Conservation (phyloP, 2,329 filamentous ascomycete genomes). For the Myriosclerotinia curreyana region DNA sequence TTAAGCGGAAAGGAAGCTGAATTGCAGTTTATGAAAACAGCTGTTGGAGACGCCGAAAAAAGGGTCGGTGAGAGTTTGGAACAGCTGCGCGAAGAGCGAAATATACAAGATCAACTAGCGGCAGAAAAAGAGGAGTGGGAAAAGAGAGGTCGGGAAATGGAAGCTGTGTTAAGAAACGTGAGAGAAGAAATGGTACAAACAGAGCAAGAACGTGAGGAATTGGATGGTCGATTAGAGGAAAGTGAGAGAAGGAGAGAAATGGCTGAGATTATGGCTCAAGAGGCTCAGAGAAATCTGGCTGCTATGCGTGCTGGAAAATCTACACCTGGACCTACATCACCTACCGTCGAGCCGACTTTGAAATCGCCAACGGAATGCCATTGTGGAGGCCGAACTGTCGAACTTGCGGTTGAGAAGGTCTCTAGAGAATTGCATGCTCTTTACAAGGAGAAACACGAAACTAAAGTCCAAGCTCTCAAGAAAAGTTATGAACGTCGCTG, state of each 20-base stretch:
- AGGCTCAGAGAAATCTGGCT: constrained; percentile 72
- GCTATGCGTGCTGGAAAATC: constrained; percentile 65
- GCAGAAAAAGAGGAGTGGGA: constrained; percentile 82
- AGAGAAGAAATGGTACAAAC: constrained; percentile 76
- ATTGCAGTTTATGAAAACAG: constrained; percentile 79
- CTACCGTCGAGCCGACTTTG: constrained; percentile 40
- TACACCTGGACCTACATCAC: constrained; percentile 26
- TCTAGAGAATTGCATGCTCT: constrained; percentile 88
- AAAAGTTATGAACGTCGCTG: constrained; percentile 81
- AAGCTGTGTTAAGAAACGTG: constrained; percentile 73
- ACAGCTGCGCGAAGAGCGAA: constrained; percentile 73
- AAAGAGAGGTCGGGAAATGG: constrained; percentile 80
- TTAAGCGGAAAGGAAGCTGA: constrained; percentile 92
- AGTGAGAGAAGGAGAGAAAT: constrained; percentile 70
- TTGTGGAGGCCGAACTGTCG: constrained; percentile 59
- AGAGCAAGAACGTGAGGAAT: constrained; percentile 77
- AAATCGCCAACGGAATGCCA: constrained; percentile 36
- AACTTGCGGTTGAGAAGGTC: constrained; percentile 83
- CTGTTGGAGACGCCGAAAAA: constrained; percentile 86
- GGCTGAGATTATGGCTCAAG: constrained; percentile 71
- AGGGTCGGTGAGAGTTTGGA: constrained; percentile 85
- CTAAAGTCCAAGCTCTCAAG: constrained; percentile 87
- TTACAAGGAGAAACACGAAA: constrained; percentile 97
- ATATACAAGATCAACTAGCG: constrained; percentile 66
- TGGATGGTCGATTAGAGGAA: constrained; percentile 73